These are phyloP conservation scores for Plasmodium cynomolgi DNA, from an alignment of 169 alveolate genomes.

Conservation along the genomic window DNA sequence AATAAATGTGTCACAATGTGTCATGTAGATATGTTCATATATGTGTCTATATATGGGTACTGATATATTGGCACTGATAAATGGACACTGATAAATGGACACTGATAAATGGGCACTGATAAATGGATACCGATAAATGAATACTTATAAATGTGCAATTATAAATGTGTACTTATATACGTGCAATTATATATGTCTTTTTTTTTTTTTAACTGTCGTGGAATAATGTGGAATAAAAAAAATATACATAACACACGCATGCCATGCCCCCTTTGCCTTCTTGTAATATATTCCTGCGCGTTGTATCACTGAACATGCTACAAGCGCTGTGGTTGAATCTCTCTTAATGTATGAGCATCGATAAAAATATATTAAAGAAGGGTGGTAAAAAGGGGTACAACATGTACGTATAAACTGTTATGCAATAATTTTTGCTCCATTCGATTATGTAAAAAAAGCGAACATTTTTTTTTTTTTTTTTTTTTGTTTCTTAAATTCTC, in stretches of 20 bases:
- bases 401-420: slow-evolving; percentile 11
- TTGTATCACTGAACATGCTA: background rate
- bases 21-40: background rate
- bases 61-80: slow-evolving; percentile 5
- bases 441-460: background rate
- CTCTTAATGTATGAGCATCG: slow-evolving; percentile 9
- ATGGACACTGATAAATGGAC: background rate
- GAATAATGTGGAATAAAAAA: slow-evolving; percentile 22
- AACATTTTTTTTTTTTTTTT: slow-evolving; percentile 16
- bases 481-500: background rate
- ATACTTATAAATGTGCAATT: background rate
- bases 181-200: background rate
- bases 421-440: slow-evolving; percentile 8
- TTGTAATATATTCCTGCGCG: slow-evolving; percentile 39
- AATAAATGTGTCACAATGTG: background rate
- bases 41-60: background rate
- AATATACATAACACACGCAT: slow-evolving; percentile 37
- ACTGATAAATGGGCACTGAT: background rate
- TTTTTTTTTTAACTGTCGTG: background rate
- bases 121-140: background rate
- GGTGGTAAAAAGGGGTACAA: background rate
- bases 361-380: slow-evolving; percentile 26
- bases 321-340: slow-evolving; percentile 2
- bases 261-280: slow-evolving; percentile 4
- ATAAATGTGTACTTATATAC: background rate